Evolutionary conservation across 257 asterid species (phyloP).

Genomic region (Capsicum chinense): DNA sequence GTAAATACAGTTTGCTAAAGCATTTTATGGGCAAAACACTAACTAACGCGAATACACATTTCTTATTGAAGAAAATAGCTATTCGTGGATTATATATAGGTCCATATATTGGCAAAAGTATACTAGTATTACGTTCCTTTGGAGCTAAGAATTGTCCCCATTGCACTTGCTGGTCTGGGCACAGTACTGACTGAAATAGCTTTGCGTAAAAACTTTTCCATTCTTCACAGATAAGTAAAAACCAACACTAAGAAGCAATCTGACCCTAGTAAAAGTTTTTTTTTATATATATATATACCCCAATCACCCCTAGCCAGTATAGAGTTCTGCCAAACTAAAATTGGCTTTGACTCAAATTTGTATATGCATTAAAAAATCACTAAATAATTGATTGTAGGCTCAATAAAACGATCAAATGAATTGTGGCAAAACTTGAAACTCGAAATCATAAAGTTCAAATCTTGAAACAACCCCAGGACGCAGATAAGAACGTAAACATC

Average conservation of each 20-base stretch:
- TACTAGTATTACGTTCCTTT: slow-evolving; percentile 26
- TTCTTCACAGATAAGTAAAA: slow-evolving; percentile 2
- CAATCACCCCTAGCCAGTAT: too few species aligned
- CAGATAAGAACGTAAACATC: neutral
- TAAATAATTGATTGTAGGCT: neutral
- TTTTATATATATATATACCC: neutral
- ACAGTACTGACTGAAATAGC: neutral
- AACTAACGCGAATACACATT: neutral
- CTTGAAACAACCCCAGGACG: neutral
- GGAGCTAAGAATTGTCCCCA: slow-evolving; percentile 20
- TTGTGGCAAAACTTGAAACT: neutral
- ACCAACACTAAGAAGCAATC: slow-evolving; percentile 6
- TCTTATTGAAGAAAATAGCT: neutral
- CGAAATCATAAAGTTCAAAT: neutral
- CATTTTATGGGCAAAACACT: neutral
- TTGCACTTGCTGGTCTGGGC: neutral
- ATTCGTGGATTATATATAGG: neutral
- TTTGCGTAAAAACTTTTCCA: slow-evolving; percentile 26
- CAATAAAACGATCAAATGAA: neutral
- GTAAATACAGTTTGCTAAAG: neutral
- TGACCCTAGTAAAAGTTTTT: neutral
- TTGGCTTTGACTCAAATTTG: too few species aligned
- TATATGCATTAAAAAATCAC: neutral
- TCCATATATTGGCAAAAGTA: neutral
- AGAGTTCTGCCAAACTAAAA: too few species aligned